Evolutionary conservation across 2,329 filamentous ascomycete species (phyloP).

Genomic region (Aspergillus novofumigatus): DNA sequence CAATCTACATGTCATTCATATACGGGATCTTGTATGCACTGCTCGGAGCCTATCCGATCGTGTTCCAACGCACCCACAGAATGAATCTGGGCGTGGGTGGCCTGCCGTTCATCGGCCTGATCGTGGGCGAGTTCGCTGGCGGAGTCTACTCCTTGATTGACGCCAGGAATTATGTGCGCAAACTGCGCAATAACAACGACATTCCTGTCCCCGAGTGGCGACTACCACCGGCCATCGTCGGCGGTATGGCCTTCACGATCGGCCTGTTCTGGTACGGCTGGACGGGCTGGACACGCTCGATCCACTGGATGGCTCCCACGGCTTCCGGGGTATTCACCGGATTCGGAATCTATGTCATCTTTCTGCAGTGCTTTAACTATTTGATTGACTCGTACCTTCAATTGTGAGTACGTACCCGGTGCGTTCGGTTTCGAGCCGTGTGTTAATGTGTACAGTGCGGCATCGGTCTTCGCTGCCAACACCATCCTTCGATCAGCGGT

Average conservation of each 20-base stretch:
- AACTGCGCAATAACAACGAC: slow-evolving; percentile 26
- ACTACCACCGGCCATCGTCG: slow-evolving; percentile 27
- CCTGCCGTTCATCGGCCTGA: slow-evolving; percentile 25
- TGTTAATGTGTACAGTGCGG: slow-evolving; percentile 22
- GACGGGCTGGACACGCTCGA: slow-evolving; percentile 29
- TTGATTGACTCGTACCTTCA: slow-evolving; percentile 38
- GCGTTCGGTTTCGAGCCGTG: too few relatives aligned
- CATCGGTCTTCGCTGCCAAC: slow-evolving; percentile 37
- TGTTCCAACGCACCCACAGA: slow-evolving; percentile 22
- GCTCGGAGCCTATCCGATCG: slow-evolving; percentile 25
- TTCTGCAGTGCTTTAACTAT: slow-evolving; percentile 35
- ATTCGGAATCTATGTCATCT: slow-evolving; percentile 32
- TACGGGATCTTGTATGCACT: slow-evolving; percentile 29
- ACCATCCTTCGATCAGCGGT: slow-evolving; percentile 36
- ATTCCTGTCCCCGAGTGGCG: slow-evolving; percentile 32
- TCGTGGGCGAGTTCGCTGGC: slow-evolving; percentile 28
- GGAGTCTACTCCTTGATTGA: slow-evolving; percentile 24
- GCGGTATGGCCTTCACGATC: slow-evolving; percentile 28
- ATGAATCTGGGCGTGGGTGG: slow-evolving; percentile 26
- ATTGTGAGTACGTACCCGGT: slow-evolving; percentile 27
- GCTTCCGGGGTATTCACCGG: slow-evolving; percentile 29
- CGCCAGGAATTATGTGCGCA: slow-evolving; percentile 25
- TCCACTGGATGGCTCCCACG: slow-evolving; percentile 36
- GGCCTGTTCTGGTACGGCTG: slow-evolving; percentile 38
- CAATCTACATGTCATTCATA: slow-evolving; percentile 30